Evolutionary conservation across 352 stramenopile genomes (phyloP).

Genomic region (Stramenopiles sp.): DNA sequence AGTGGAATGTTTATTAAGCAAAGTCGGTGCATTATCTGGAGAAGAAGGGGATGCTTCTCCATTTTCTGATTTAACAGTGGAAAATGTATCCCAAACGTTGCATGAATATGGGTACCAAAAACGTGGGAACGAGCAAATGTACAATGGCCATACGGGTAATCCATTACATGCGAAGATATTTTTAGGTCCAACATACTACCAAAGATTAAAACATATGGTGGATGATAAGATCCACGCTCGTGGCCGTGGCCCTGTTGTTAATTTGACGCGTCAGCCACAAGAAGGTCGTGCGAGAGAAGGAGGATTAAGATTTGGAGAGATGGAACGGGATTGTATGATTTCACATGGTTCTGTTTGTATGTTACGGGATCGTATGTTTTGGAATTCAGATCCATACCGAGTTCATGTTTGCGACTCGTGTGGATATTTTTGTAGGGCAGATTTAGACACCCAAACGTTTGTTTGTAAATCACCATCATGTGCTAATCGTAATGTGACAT

Average conservation of each 20-base stretch:
- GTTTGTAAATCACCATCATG: constrained; percentile 41
- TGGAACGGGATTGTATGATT: constrained; percentile 96
- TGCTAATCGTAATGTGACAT: constrained; percentile 27
- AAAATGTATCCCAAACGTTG: constrained; percentile 98
- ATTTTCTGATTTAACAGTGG: constrained; percentile 90
- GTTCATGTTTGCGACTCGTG: constrained; percentile 97
- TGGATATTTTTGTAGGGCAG: constrained; percentile 94
- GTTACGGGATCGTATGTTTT: constrained; percentile 91
- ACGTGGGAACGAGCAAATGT: constrained; percentile 96
- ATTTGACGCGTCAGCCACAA: constrained; percentile 94
- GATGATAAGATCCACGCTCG: constrained; percentile 99
- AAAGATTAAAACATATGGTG: constrained; percentile 99
- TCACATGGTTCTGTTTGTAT: constrained; percentile 72
- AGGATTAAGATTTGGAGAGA: constrained; percentile 97
- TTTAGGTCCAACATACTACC: constrained; percentile 99
- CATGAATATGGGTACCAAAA: constrained; percentile 87
- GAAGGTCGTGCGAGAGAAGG: constrained; percentile 97
- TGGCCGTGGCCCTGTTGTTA: constrained; percentile 90
- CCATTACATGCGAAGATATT: constrained; percentile 99
- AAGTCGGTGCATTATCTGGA: constrained; percentile 90
- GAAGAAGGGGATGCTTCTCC: constrained; percentile 91
- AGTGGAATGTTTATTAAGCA: constrained; percentile 99
- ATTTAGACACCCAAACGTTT: constrained; percentile 96
- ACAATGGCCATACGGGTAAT: constrained; percentile 92
- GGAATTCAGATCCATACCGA: constrained; percentile 94